Evolutionary conservation across 352 stramenopile genomes (phyloP).

Genomic region (Aphanomyces euteiches): DNA sequence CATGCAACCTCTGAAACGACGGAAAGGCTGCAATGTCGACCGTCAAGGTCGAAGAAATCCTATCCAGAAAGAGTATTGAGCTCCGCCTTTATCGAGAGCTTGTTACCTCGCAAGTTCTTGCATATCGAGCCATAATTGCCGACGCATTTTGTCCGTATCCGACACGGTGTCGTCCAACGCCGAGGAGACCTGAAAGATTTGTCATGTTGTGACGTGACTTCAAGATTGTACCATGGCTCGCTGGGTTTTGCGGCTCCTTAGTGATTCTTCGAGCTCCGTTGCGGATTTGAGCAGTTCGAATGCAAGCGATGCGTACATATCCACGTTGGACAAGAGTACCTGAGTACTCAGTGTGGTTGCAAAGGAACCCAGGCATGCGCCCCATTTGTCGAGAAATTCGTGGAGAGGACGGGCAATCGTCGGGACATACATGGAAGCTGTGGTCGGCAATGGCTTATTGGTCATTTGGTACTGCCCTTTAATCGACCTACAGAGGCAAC

Average conservation of each 20-base stretch:
- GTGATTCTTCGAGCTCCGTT: constrained; percentile 74
- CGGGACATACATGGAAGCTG: constrained; percentile 63
- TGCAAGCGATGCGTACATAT: constrained; percentile 60
- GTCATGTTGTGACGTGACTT: too few species aligned
- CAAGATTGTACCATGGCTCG: constrained; percentile 40
- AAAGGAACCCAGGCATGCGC: constrained; percentile 36
- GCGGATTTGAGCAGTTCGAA: constrained; percentile 70
- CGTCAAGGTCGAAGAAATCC: not conserved
- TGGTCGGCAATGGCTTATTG: constrained; percentile 73
- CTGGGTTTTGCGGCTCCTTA: constrained; percentile 85
- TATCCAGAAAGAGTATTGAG: not conserved
- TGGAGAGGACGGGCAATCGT: constrained; percentile 76
- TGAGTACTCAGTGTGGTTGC: constrained; percentile 32
- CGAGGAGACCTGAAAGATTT: too few species aligned
- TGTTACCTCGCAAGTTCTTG: constrained; percentile 61
- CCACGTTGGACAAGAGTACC: constrained; percentile 58
- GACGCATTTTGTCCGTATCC: constrained; percentile 84
- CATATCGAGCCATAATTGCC: constrained; percentile 73
- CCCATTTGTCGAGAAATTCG: constrained; percentile 73
- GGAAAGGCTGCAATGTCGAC: constrained; percentile 4
- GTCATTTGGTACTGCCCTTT: constrained; percentile 89
- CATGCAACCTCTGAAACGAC: not conserved
- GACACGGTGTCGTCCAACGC: constrained; percentile 37
- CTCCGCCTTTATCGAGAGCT: not conserved
- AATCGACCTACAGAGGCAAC: constrained; percentile 44